These are phyloP conservation scores for Poa pratensis DNA, from an alignment of 176 grass and related monocot species.

Conservation along the genomic window DNA sequence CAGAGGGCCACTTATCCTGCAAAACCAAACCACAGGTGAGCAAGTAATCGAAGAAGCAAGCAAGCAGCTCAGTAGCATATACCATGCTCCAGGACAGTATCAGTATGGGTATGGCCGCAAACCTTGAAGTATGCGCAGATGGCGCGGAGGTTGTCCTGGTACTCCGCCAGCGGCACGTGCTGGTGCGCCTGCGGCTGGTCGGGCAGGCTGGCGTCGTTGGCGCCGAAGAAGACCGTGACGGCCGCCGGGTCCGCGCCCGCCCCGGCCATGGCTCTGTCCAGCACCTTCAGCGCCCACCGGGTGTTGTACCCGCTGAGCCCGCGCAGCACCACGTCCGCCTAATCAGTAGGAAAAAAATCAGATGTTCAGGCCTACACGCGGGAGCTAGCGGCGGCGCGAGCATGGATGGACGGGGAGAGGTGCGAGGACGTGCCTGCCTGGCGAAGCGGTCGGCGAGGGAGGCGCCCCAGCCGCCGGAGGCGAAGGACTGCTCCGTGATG, in stretches of 20 bases:
- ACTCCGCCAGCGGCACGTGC: slow-evolving; percentile 82
- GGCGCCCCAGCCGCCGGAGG: slow-evolving; percentile 76
- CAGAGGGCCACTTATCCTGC: slow-evolving; percentile 72
- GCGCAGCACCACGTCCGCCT: slow-evolving; percentile 87
- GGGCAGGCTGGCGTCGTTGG: slow-evolving; percentile 80
- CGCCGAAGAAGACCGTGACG: slow-evolving; percentile 81
- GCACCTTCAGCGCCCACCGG: slow-evolving; percentile 71
- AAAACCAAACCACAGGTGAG: slow-evolving; percentile 16
- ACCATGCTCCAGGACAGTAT: neutral
- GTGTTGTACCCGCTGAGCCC: slow-evolving; percentile 93
- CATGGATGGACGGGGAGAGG: neutral
- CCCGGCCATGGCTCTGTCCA: slow-evolving; percentile 61
- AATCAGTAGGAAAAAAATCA: neutral
- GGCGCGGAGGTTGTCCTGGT: slow-evolving; percentile 69
- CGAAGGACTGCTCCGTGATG: slow-evolving; percentile 83
- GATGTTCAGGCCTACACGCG: neutral
- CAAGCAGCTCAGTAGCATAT: neutral
- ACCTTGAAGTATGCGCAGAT: slow-evolving; percentile 81
- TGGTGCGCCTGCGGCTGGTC: slow-evolving; percentile 57
- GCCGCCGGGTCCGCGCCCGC: slow-evolving; percentile 53
- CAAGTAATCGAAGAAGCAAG: neutral
- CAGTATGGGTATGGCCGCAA: neutral
- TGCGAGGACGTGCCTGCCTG: slow-evolving; percentile 36
- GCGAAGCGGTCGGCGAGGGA: slow-evolving; percentile 65
- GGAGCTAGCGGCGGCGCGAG: neutral